Percentiles rank a stretch among this genome's conserved stretches.
Conservation (phyloP, 2,329 filamentous ascomycete species). For the Verticillium nonalfalfae region DNA sequence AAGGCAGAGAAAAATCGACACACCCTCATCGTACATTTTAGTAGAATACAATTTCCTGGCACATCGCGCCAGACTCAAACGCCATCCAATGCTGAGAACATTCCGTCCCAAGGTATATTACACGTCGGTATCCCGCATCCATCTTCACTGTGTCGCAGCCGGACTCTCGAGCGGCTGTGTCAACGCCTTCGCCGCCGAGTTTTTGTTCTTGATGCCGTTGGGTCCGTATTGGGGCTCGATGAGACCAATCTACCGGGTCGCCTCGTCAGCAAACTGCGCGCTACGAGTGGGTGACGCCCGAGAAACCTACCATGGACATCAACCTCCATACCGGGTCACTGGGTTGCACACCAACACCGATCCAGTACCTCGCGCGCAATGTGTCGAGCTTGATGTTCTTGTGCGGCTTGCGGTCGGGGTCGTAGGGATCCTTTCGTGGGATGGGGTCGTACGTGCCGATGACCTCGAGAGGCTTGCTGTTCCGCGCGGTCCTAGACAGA, state of each 20-base stretch:
- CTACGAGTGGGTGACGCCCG: neutral
- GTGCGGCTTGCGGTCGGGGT: constrained; percentile 59
- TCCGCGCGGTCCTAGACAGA: constrained; percentile 65
- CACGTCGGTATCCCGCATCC: neutral
- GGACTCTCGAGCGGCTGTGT: neutral
- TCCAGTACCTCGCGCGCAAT: constrained; percentile 83
- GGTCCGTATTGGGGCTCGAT: constrained; percentile 27
- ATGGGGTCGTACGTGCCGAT: constrained; percentile 72
- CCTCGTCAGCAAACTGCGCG: neutral
- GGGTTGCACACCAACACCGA: constrained; percentile 93
- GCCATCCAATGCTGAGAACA: neutral
- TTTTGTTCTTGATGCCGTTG: constrained; percentile 8
- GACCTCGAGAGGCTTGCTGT: constrained; percentile 87
- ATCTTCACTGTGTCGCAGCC: neutral
- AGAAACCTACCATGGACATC: constrained; percentile 63
- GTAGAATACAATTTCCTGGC: neutral
- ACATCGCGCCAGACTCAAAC: neutral
- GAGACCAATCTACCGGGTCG: constrained; percentile 27
- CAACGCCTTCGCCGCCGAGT: constrained; percentile 9
- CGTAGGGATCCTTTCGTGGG: constrained; percentile 56
- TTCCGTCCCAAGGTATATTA: neutral
- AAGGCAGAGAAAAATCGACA: neutral
- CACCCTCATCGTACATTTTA: neutral
- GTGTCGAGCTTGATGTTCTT: constrained; percentile 90
- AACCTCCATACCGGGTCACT: constrained; percentile 85